Percentiles rank a stretch among this genome's conserved stretches.
Evolutionary conservation across 441 rosid genomes (phyloP).

Genomic region (Melastoma candidum): DNA sequence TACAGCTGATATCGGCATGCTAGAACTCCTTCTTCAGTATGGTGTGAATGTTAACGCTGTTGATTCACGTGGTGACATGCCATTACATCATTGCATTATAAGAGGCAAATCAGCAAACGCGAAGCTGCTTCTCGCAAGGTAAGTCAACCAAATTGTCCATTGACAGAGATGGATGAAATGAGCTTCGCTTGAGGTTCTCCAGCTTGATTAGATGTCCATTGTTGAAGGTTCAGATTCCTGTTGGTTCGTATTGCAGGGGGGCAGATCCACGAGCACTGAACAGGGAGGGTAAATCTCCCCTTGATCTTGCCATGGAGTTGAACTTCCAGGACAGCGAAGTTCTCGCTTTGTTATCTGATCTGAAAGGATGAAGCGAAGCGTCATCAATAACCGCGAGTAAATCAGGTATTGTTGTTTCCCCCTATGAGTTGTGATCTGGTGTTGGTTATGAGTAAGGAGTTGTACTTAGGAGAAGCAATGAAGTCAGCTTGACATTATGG

Average conservation of each 20-base stretch:
- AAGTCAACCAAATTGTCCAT: constrained; percentile 7
- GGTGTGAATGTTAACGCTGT: constrained; percentile 77
- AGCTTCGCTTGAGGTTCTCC: no score
- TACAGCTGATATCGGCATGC: constrained; percentile 89
- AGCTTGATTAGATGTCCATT: no score
- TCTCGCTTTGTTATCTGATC: constrained; percentile 52
- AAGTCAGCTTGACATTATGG: no score
- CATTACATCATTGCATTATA: constrained; percentile 64
- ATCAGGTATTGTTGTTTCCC: constrained; percentile 17
- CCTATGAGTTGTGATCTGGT: constrained; percentile 12
- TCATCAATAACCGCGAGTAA: constrained; percentile 2
- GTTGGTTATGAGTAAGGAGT: no score
- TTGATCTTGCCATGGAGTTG: constrained; percentile 51
- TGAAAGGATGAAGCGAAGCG: constrained; percentile 32
- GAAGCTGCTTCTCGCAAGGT: constrained; percentile 86
- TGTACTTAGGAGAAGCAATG: no score
- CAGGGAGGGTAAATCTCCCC: constrained; percentile 58
- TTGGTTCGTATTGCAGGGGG: neutral
- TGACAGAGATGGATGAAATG: no score
- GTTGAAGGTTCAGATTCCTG: no score
- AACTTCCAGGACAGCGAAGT: constrained; percentile 57
- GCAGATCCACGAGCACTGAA: constrained; percentile 63
- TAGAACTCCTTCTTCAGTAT: constrained; percentile 93
- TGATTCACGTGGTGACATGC: constrained; percentile 74
- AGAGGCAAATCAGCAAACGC: constrained; percentile 59